These are phyloP conservation scores for Trichoderma guizhouense DNA, from an alignment of 2,329 filamentous ascomycete species.

Conservation along the genomic window DNA sequence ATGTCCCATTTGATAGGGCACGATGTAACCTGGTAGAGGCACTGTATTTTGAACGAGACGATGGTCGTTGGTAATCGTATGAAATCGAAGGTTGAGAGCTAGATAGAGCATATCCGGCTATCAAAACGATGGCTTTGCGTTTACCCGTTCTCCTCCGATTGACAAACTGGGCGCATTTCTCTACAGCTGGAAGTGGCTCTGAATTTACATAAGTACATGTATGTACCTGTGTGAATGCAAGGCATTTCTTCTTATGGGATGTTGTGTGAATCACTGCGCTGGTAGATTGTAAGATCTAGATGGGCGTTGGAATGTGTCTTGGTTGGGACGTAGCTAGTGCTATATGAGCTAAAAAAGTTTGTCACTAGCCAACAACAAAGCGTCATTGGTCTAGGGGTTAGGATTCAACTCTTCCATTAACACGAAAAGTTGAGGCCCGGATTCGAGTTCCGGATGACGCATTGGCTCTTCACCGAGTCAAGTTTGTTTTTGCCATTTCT, in stretches of 20 bases:
- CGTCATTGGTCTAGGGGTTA: constrained; percentile 29
- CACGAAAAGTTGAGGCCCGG: constrained; percentile 27
- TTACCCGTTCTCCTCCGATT: too few relatives aligned
- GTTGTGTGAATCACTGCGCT: not conserved
- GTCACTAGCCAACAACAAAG: not conserved
- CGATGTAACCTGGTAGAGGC: not conserved
- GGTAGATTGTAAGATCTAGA: not conserved
- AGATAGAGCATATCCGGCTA: not conserved
- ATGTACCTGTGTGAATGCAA: not conserved
- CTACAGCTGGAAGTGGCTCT: too few relatives aligned
- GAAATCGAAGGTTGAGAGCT: too few relatives aligned
- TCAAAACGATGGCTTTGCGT: not conserved
- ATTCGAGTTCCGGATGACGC: constrained; percentile 29
- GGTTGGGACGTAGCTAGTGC: not conserved
- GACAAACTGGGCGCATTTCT: too few relatives aligned
- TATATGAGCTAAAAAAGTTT: not conserved
- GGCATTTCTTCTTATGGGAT: not conserved
- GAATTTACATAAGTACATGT: too few relatives aligned
- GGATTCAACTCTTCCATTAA: constrained; percentile 27
- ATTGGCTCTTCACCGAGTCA: not conserved
- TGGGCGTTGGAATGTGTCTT: not conserved
- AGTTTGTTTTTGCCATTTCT: constrained; percentile 12
- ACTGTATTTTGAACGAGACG: not conserved
- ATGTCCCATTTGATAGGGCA: too few relatives aligned
- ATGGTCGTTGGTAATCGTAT: not conserved